phyloP scores from a whole-genome alignment of 345 rosid genomes.

The Euphorbia pulcherrima region DNA sequence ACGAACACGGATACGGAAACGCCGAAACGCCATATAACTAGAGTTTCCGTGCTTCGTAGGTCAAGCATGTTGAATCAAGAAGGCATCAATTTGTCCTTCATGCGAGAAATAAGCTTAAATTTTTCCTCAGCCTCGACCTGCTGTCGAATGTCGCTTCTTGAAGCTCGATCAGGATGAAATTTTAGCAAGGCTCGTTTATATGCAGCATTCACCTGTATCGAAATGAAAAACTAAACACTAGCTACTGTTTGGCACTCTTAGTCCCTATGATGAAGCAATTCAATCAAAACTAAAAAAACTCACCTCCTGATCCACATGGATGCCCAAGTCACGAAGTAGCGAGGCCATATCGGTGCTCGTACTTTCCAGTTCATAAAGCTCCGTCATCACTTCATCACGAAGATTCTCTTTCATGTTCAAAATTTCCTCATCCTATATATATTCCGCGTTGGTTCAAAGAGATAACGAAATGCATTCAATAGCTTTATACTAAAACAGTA shows the following conservation, averaged over 20 bases:
- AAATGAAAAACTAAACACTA: no score
- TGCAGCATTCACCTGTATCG: conserved; percentile 42
- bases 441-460: background rate
- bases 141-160: conserved; percentile 56
- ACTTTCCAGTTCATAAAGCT: conserved; percentile 56
- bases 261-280: no score
- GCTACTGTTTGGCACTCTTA: no score
- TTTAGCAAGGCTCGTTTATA: conserved; percentile 64
- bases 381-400: conserved; percentile 53
- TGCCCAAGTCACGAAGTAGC: conserved; percentile 69
- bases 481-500: background rate
- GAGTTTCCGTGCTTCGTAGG: no score
- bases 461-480: background rate
- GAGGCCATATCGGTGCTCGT: conserved; percentile 62
- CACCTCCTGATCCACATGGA: conserved; percentile 57
- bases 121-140: conserved; percentile 91
- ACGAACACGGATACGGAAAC: no score
- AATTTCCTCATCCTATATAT: conserved; percentile 66
- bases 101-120: conserved; percentile 77
- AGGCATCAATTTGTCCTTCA: conserved; percentile 80
- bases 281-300: conserved; percentile 16
- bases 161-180: conserved; percentile 80
- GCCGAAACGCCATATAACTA: no score
- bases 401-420: conserved; percentile 61
- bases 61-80: no score